Percentiles rank a stretch among this genome's conserved stretches.
phyloP scores from a whole-genome alignment of 2,329 filamentous ascomycete genomes.

The Plectosphaerella plurivora region DNA sequence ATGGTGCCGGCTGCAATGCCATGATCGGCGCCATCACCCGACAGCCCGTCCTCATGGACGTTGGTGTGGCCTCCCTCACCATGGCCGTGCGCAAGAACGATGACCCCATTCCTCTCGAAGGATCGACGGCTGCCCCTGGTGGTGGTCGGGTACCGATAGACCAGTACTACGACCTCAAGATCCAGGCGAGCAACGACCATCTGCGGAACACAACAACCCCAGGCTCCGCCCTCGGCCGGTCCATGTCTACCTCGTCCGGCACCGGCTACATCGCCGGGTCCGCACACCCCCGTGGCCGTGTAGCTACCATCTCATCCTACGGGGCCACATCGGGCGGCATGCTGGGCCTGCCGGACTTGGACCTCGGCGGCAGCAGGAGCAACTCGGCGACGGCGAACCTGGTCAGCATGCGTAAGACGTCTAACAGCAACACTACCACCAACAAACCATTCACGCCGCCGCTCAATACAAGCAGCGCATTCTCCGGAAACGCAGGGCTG shows the following conservation, averaged over 20 bases:
- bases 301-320: constrained; percentile 15
- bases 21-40: constrained; percentile 88
- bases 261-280: constrained; percentile 20
- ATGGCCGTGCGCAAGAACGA: constrained; percentile 67
- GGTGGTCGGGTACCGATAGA: constrained; percentile 40
- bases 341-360: not conserved
- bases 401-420: constrained; percentile 26
- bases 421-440: constrained; percentile 7
- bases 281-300: constrained; percentile 28
- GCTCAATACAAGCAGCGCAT: constrained; percentile 16
- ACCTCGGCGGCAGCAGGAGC: constrained; percentile 36
- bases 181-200: constrained; percentile 74
- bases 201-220: constrained; percentile 43
- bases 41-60: constrained; percentile 85
- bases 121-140: constrained; percentile 11
- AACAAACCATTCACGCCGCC: constrained; percentile 8
- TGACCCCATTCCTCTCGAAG: constrained; percentile 13
- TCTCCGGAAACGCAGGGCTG: not conserved
- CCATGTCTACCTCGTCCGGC: constrained; percentile 26
- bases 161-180: constrained; percentile 66
- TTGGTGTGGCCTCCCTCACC: constrained; percentile 85
- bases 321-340: constrained; percentile 18
- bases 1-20: constrained; percentile 94
- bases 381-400: constrained; percentile 38
- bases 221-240: constrained; percentile 21